Evolutionary conservation across 2,329 filamentous ascomycete species (phyloP).

Genomic region (Clonostachys sp.): DNA sequence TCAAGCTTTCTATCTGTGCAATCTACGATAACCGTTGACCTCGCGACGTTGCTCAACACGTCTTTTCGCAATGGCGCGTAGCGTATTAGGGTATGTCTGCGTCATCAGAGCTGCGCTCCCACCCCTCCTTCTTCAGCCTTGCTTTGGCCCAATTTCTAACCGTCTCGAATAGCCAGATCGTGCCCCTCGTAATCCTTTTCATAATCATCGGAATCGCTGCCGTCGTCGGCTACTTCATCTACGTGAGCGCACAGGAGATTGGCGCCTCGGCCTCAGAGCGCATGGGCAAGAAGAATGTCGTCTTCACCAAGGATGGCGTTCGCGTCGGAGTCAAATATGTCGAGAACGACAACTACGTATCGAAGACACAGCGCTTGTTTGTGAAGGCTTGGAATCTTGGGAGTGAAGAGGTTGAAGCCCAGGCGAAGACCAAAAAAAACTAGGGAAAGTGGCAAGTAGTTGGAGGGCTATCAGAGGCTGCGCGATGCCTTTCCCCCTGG

Average conservation of each 20-base stretch:
- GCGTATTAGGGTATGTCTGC: too few species aligned
- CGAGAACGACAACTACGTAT: slow-evolving; percentile 66
- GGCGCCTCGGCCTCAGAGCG: slow-evolving; percentile 60
- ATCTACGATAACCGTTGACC: too few species aligned
- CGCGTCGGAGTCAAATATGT: slow-evolving; percentile 68
- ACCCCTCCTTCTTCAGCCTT: too few species aligned
- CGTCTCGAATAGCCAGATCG: slow-evolving; percentile 41
- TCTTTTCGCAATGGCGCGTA: too few species aligned
- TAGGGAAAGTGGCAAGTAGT: slow-evolving; percentile 11
- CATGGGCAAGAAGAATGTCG: slow-evolving; percentile 72
- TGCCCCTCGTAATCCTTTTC: slow-evolving; percentile 65
- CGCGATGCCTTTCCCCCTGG: too few species aligned
- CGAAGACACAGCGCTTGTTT: slow-evolving; percentile 65
- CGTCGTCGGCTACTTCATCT: slow-evolving; percentile 70
- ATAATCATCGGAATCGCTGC: slow-evolving; percentile 54
- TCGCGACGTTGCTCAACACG: too few species aligned
- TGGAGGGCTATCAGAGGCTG: neutral
- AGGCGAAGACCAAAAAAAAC: slow-evolving; percentile 6
- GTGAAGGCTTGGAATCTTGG: slow-evolving; percentile 63
- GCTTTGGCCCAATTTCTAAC: too few species aligned
- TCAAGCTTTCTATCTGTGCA: too few species aligned
- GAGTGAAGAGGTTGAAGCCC: slow-evolving; percentile 17
- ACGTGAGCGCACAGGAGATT: slow-evolving; percentile 62
- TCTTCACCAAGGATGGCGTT: slow-evolving; percentile 71
- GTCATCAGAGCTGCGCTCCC: too few species aligned